These are phyloP conservation scores for Entophlyctis helioformis DNA, from an alignment of 192 early-diverging fungal species.

Conservation along the genomic window DNA sequence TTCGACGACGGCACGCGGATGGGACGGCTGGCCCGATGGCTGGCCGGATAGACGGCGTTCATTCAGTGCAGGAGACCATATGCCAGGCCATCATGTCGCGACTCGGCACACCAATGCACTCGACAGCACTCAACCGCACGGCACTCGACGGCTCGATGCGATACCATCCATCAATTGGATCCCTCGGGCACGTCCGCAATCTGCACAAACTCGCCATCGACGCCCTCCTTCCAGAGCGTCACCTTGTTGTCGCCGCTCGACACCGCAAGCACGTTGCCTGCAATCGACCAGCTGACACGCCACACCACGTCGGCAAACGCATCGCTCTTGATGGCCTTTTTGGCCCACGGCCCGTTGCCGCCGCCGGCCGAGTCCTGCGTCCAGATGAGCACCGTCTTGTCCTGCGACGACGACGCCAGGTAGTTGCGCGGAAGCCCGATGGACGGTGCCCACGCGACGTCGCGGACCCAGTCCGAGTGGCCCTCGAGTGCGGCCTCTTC, in stretches of 20 bases:
- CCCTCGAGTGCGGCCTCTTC: constrained; percentile 72
- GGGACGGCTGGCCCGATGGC: too few relatives aligned
- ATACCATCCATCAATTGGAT: too few relatives aligned
- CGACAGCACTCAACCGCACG: too few relatives aligned
- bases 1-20: too few relatives aligned
- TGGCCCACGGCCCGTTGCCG: constrained; percentile 45
- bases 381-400: constrained; percentile 94
- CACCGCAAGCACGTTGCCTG: constrained; percentile 93
- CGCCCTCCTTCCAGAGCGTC: constrained; percentile 91
- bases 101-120: too few relatives aligned
- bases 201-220: constrained; percentile 82
- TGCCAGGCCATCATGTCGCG: too few relatives aligned
- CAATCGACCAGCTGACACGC: constrained; percentile 94
- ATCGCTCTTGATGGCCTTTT: constrained; percentile 54
- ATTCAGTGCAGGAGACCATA: too few relatives aligned
- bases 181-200: too few relatives aligned
- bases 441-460: constrained; percentile 93
- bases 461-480: constrained; percentile 96
- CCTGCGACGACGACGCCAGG: constrained; percentile 86
- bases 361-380: constrained; percentile 62
- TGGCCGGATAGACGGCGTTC: too few relatives aligned
- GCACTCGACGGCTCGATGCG: too few relatives aligned
- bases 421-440: constrained; percentile 81
- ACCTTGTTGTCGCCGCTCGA: constrained; percentile 94
- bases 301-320: constrained; percentile 95